Conservation (phyloP, 2,329 filamentous ascomycete species). For the Trichoderma guizhouense region DNA sequence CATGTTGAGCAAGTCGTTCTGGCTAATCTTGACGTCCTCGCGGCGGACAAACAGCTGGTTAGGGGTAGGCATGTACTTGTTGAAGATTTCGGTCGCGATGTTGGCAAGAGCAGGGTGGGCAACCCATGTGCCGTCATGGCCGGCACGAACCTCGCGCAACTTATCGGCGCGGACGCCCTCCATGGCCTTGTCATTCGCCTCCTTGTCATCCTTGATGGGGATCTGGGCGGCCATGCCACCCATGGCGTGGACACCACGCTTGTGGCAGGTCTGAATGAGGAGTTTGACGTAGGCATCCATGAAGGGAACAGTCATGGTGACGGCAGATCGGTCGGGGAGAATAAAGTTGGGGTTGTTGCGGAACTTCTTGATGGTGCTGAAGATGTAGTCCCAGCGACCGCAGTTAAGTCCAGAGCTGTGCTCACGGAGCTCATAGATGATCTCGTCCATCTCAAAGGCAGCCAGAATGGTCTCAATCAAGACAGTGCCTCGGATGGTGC, state of each 20-base stretch:
- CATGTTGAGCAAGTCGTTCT: constrained; percentile 95
- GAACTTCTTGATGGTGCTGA: constrained; percentile 99
- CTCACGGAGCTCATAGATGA: constrained; percentile 97
- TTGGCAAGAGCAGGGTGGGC: constrained; percentile 87
- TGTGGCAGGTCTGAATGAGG: constrained; percentile 97
- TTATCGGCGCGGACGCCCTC: constrained; percentile 90
- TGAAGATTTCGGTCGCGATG: constrained; percentile 91
- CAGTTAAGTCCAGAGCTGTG: constrained; percentile 97
- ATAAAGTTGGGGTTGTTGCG: constrained; percentile 90
- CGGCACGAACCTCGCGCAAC: constrained; percentile 89
- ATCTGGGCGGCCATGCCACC: constrained; percentile 98
- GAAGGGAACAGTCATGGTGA: constrained; percentile 98
- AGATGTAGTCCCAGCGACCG: constrained; percentile 99
- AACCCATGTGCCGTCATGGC: constrained; percentile 96
- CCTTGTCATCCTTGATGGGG: constrained; percentile 91
- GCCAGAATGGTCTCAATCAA: constrained; percentile 97
- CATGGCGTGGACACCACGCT: constrained; percentile 97
- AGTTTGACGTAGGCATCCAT: constrained; percentile 97
- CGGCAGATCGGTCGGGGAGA: constrained; percentile 81
- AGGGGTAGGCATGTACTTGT: constrained; percentile 96
- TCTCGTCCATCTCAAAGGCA: constrained; percentile 99
- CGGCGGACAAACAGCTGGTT: constrained; percentile 92
- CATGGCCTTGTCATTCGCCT: constrained; percentile 92
- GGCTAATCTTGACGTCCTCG: constrained; percentile 81
- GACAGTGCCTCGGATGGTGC: constrained; percentile 91